phyloP scores from a whole-genome alignment of 495 filamentous ascomycete species.

The Aspergillus bertholletiae region DNA sequence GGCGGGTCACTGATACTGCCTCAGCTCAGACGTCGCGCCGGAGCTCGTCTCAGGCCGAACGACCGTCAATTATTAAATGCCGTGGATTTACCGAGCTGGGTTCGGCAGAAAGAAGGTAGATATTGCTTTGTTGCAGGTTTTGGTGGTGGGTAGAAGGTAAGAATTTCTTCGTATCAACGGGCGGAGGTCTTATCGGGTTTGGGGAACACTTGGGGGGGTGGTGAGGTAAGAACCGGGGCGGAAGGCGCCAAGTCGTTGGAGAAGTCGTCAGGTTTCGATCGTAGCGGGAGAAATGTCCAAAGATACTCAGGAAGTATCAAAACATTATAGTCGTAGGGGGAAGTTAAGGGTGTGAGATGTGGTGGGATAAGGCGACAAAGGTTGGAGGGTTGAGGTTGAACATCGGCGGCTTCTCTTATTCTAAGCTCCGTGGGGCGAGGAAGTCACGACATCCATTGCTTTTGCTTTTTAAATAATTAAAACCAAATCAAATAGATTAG shows the following conservation, averaged over 20 bases:
- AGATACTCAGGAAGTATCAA: background rate
- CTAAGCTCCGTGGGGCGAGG: conserved; percentile 16
- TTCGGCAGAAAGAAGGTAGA: background rate
- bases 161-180: conserved; percentile 1
- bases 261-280: background rate
- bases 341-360: background rate
- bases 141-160: conserved; percentile 1
- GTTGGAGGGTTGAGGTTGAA: conserved; percentile 10
- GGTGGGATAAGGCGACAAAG: background rate
- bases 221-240: conserved; percentile 2
- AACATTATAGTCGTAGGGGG: background rate
- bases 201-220: background rate
- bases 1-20: conserved; percentile 25
- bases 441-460: conserved; percentile 6
- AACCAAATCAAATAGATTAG: conserved; percentile 1
- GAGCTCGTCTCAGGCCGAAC: conserved; percentile 12
- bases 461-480: background rate
- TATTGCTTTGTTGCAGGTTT: conserved; percentile 1
- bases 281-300: background rate
- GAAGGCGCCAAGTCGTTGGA: conserved; percentile 11
- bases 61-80: conserved; percentile 8
- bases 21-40: conserved; percentile 14
- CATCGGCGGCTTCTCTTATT: conserved; percentile 17
- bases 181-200: conserved; percentile 22
- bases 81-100: background rate